These are phyloP conservation scores for Wickerhamomyces subpelliculosus DNA, from an alignment of 805 yeast species.

Conservation along the genomic window DNA sequence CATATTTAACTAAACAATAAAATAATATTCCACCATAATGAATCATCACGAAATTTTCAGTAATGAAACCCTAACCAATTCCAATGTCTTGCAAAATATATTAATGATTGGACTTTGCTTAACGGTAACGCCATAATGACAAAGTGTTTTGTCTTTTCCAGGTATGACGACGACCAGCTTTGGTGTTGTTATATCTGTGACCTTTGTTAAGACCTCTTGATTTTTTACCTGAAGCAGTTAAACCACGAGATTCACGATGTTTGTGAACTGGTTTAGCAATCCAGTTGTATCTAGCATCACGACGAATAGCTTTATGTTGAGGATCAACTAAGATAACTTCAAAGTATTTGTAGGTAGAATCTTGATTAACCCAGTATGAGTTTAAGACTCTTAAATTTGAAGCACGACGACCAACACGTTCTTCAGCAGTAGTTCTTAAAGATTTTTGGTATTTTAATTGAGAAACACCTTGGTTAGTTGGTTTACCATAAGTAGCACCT, in stretches of 20 bases:
- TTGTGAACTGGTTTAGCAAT: conserved; percentile 99
- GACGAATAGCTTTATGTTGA: conserved; percentile 96
- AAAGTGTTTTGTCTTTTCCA: conserved; percentile 99
- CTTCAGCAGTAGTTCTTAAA: conserved; percentile 97
- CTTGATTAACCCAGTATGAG: conserved; percentile 99
- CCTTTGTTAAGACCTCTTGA: conserved; percentile 99
- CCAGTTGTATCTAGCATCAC: conserved; percentile 99
- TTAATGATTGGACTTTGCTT: conserved; percentile 4
- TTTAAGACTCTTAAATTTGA: conserved; percentile 98
- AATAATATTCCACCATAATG: background rate
- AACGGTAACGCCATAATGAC: conserved; percentile 99
- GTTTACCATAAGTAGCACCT: conserved; percentile 99
- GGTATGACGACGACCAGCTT: conserved; percentile 98
- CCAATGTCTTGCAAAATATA: background rate
- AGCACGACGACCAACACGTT: conserved; percentile 98
- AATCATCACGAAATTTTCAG: background rate
- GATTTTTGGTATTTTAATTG: conserved; percentile 99
- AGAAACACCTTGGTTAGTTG: conserved; percentile 99
- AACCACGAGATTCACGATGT: conserved; percentile 99
- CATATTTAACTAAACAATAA: background rate
- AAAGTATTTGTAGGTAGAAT: conserved; percentile 98
- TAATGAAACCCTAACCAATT: background rate
- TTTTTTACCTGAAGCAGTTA: conserved; percentile 96
- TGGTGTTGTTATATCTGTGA: conserved; percentile 97
- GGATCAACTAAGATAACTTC: conserved; percentile 98